These are phyloP conservation scores for Aspergillus eucalypticola DNA, from an alignment of 2,329 filamentous ascomycete species.

Conservation along the genomic window DNA sequence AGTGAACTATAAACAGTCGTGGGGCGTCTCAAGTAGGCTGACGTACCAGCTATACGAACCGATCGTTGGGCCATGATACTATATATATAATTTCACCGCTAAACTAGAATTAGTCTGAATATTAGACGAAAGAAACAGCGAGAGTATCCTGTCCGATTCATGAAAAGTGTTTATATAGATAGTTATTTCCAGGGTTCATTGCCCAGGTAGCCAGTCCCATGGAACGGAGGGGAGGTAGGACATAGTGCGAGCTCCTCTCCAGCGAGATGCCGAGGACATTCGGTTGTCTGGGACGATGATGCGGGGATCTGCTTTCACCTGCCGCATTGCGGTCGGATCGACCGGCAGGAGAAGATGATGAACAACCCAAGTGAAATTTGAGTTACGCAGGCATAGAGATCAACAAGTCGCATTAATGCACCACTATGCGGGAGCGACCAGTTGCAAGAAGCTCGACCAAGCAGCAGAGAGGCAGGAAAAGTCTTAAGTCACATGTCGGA, in stretches of 20 bases:
- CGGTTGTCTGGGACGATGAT: slow-evolving; percentile 19
- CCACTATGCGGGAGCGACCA: neutral
- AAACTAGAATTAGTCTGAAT: no score
- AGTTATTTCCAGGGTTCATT: neutral
- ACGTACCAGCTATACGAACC: slow-evolving; percentile 32
- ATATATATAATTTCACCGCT: neutral
- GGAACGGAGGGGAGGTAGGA: neutral
- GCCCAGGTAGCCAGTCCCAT: neutral
- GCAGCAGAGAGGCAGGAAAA: neutral
- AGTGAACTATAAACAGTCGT: neutral
- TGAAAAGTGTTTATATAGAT: neutral
- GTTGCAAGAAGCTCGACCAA: neutral
- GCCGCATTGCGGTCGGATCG: neutral
- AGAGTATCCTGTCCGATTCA: no score
- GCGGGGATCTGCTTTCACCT: slow-evolving; percentile 11
- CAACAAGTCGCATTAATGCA: no score
- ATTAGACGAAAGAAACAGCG: no score
- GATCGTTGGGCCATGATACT: slow-evolving; percentile 23
- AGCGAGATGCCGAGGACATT: slow-evolving; percentile 11
- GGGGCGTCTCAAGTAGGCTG: neutral
- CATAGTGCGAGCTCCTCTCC: neutral
- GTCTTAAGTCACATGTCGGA: neutral
- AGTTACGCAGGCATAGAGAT: no score
- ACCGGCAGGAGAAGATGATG: neutral
- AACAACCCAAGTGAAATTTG: neutral